These are phyloP conservation scores for Colletotrichum simmondsii DNA, from an alignment of 2,329 filamentous ascomycete species.

Conservation along the genomic window DNA sequence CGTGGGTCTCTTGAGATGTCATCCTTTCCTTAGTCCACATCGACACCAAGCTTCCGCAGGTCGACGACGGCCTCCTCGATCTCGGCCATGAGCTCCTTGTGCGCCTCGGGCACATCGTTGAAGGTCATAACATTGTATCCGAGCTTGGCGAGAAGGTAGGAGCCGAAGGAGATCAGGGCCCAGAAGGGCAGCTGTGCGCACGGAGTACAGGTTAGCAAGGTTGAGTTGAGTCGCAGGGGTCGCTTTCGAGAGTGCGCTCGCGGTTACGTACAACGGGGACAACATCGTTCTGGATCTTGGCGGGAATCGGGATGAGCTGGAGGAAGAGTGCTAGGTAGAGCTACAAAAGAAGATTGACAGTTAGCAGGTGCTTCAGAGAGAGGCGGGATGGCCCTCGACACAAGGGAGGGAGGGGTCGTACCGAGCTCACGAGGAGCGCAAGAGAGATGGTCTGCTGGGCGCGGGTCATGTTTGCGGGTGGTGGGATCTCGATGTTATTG, in stretches of 20 bases:
- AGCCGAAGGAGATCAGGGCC: conserved; percentile 89
- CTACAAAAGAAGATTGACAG: conserved; percentile 56
- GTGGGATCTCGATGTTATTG: background rate
- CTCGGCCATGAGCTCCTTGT: conserved; percentile 88
- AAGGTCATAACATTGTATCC: conserved; percentile 95
- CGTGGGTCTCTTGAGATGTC: background rate
- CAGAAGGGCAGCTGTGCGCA: conserved; percentile 86
- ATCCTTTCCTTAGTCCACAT: conserved; percentile 70
- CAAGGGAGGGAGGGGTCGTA: conserved; percentile 56
- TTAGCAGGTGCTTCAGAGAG: conserved; percentile 32
- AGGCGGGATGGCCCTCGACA: background rate
- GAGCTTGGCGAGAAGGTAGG: conserved; percentile 90
- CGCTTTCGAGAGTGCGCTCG: background rate
- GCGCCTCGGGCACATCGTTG: conserved; percentile 92
- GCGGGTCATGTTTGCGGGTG: conserved; percentile 82
- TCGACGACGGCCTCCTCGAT: conserved; percentile 82
- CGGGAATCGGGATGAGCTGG: conserved; percentile 82
- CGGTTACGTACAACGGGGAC: conserved; percentile 81
- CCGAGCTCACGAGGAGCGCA: conserved; percentile 86
- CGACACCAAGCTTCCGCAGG: conserved; percentile 78
- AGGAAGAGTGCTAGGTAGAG: conserved; percentile 90
- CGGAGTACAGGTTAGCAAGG: conserved; percentile 10
- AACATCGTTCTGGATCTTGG: conserved; percentile 82
- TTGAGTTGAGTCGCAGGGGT: background rate
- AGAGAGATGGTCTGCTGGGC: conserved; percentile 93